phyloP scores from a whole-genome alignment of 2,329 filamentous ascomycete species.

The Phialemonium atrogriseum region DNA sequence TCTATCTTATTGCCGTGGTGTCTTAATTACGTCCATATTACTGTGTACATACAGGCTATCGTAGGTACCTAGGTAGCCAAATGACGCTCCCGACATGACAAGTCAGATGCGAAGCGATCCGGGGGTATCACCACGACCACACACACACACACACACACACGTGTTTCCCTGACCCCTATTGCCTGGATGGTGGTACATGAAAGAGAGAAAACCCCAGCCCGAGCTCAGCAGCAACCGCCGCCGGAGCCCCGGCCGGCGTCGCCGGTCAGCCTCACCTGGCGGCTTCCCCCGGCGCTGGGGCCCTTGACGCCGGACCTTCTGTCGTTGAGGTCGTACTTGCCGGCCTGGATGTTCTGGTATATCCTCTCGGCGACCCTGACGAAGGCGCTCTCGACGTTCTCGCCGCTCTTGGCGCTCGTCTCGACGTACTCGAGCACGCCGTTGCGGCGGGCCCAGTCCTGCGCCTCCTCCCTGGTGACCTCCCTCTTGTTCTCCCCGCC shows the following conservation, averaged over 20 bases:
- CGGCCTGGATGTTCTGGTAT: constrained; percentile 92
- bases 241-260: constrained; percentile 28
- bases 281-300: constrained; percentile 39
- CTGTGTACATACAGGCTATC: too few relatives aligned
- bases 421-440: constrained; percentile 90
- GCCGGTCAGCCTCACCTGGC: constrained; percentile 34
- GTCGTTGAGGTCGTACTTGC: constrained; percentile 91
- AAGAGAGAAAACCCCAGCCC: too few relatives aligned
- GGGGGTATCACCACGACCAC: too few relatives aligned
- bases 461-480: constrained; percentile 74
- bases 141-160: too few relatives aligned
- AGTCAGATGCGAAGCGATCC: too few relatives aligned
- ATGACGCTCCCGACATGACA: too few relatives aligned
- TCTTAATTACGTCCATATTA: too few relatives aligned
- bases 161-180: too few relatives aligned
- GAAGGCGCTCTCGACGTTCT: constrained; percentile 89
- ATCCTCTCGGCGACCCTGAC: constrained; percentile 90
- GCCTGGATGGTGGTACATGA: too few relatives aligned
- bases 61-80: too few relatives aligned
- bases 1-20: too few relatives aligned
- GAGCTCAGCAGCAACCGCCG: constrained; percentile 40
- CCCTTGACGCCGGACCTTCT: constrained; percentile 86
- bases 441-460: constrained; percentile 81
- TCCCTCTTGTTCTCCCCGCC: constrained; percentile 53
- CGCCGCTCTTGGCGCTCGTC: constrained; percentile 90